Evolutionary conservation across 768 basidiomycete genomes (phyloP), one percentile per base, ranked within the genome.

Genomic region (Serendipita vermifera): DNA sequence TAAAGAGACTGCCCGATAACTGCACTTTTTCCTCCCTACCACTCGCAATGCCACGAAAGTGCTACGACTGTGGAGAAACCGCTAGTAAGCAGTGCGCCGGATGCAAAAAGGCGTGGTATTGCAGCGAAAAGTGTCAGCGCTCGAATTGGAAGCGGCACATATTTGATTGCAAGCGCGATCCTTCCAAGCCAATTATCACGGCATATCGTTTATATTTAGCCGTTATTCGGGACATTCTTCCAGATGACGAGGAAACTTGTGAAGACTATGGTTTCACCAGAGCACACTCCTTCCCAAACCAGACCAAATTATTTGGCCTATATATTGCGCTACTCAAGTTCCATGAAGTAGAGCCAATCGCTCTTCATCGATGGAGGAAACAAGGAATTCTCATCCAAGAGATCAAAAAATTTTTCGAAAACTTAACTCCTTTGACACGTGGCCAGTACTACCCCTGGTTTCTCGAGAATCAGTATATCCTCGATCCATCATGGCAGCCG

Each of bases 371-470:
- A 27, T 74, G 72, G 72, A 54, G 62, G 4, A n/a, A 57, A 15
- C 55, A 61, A 3, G 72, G 71, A 1, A 67, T 62, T 5, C 61
- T 74, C 38, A 55, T 66, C 0, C 60, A 68, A 26, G 68, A 71
- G 46, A 72, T 72, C 46, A 70, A 65, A 26, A 62, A 56, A 1
- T 48, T 61, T 0, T 72, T 59, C 57, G 61, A 66, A 36, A 41
- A 54, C 6, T 13, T 69, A 7, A 69, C 70, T 2, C 35, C 51
- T 9, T 1, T 24, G 15, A 11, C 6, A n/a, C 62, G 67, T 53
- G 71, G 68, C 13, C 55, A 17, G 9, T 69, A 67, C 59, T 72
- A 69, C 46, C 43, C 66, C 1, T 71, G 72, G 72, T 70, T 73
- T 55, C 59, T 70, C 35, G 24, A 67, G 33, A 68, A 73, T 55